A percentile compares a stretch with the other conserved stretches of the same genome.
phyloP scores from a whole-genome alignment of 306 rosid species.

The Chamaecrista fasciculata region DNA sequence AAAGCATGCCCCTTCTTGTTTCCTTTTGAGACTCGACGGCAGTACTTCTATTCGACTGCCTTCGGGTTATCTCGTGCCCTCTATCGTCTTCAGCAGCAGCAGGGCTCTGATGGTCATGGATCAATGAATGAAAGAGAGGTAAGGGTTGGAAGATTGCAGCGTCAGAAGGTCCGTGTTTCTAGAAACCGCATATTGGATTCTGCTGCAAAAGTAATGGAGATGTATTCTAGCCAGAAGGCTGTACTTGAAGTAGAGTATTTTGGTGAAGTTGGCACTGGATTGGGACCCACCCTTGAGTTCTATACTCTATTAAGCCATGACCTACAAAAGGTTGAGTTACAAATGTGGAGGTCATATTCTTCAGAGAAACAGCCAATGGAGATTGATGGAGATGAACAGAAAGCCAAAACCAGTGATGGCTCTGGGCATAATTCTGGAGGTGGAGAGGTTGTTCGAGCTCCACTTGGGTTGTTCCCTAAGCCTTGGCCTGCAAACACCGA shows the following conservation, averaged over 20 bases:
- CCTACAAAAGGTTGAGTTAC: conserved; percentile 75
- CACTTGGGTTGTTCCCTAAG: conserved; percentile 89
- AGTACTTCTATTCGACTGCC: conserved; percentile 95
- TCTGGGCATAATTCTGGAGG: conserved; percentile 33
- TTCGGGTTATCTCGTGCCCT: conserved; percentile 97
- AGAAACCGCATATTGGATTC: conserved; percentile 95
- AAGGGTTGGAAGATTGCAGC: conserved; percentile 96
- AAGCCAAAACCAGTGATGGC: conserved; percentile 42
- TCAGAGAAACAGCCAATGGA: conserved; percentile 56
- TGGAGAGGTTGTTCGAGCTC: conserved; percentile 67
- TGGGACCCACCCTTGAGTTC: conserved; percentile 98
- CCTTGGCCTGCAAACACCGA: conserved; percentile 85
- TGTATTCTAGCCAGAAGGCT: conserved; percentile 98
- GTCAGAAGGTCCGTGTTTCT: conserved; percentile 97
- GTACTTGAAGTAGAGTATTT: conserved; percentile 99
- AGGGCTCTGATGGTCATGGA: conserved; percentile 97
- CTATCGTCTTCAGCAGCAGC: conserved; percentile 96
- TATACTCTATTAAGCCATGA: conserved; percentile 96
- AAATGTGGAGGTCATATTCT: conserved; percentile 88
- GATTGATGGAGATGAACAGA: conserved; percentile 61
- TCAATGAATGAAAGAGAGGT: conserved; percentile 84
- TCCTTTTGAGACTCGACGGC: conserved; percentile 95
- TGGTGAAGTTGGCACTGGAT: conserved; percentile 99
- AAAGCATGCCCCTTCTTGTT: conserved; percentile 97
- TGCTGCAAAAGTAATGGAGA: conserved; percentile 98